Evolutionary conservation across 345 rosid species (phyloP).

Genomic region (Gossypioides kirkii): DNA sequence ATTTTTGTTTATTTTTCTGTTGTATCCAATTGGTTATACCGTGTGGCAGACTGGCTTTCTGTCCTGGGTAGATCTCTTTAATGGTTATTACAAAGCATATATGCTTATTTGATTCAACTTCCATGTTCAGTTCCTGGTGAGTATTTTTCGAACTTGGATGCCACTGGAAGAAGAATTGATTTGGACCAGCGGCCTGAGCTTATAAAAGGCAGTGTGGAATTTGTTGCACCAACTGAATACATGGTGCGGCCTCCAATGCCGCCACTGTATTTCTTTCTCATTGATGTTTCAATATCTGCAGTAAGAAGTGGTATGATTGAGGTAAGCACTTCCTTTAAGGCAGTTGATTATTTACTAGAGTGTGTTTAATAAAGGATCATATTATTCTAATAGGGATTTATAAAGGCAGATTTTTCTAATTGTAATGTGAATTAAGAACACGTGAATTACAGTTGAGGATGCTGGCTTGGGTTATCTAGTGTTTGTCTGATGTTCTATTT

Average conservation of each 20-base stretch:
- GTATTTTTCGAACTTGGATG: slow-evolving; percentile 88
- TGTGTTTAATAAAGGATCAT: background rate
- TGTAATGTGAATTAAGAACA: background rate
- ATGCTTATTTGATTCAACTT: slow-evolving; percentile 18
- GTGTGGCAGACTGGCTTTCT: background rate
- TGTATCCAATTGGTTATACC: background rate
- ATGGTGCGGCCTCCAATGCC: slow-evolving; percentile 99
- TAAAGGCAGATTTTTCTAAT: background rate
- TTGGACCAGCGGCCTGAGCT: slow-evolving; percentile 97
- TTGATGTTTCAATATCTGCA: slow-evolving; percentile 94
- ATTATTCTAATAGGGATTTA: background rate
- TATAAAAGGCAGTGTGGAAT: slow-evolving; percentile 87
- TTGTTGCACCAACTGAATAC: slow-evolving; percentile 96
- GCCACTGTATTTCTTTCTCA: slow-evolving; percentile 92
- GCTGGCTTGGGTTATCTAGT: slow-evolving; percentile 3
- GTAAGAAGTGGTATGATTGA: slow-evolving; percentile 92
- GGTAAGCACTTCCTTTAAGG: slow-evolving; percentile 49
- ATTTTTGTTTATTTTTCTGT: background rate
- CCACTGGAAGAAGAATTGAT: slow-evolving; percentile 86
- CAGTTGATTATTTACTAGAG: slow-evolving; percentile 5
- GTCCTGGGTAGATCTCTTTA: background rate
- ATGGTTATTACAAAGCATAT: background rate
- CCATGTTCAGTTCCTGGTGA: slow-evolving; percentile 79
- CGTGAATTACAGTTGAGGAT: background rate
- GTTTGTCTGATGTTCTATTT: background rate